Conservation (phyloP, 2,329 filamentous ascomycete genomes). For the Helotiales sp. region DNA sequence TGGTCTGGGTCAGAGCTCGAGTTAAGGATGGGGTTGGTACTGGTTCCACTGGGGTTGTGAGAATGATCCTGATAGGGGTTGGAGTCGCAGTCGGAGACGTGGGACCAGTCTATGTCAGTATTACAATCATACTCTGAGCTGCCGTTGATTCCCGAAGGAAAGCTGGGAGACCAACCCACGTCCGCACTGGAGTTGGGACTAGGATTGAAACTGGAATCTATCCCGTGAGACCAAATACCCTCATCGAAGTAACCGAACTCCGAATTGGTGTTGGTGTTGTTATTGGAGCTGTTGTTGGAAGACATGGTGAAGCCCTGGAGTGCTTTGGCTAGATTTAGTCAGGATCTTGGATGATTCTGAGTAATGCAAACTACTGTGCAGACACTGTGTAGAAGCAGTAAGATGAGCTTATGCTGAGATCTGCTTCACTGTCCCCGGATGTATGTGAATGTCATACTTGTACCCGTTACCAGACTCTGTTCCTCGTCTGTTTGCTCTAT, state of each 20-base stretch:
- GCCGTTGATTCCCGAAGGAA: too few relatives aligned
- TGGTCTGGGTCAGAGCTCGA: not conserved
- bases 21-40: not conserved
- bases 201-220: too few relatives aligned
- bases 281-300: not conserved
- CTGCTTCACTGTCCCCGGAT: not conserved
- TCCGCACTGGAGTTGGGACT: too few relatives aligned
- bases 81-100: too few relatives aligned
- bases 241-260: not conserved
- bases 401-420: too few relatives aligned
- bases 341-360: too few relatives aligned
- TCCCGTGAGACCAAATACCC: not conserved
- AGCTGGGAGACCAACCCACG: too few relatives aligned
- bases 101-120: too few relatives aligned
- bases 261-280: not conserved
- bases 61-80: not conserved
- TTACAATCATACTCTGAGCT: too few relatives aligned
- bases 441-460: not conserved
- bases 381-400: too few relatives aligned
- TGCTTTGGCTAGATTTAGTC: not conserved
- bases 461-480: not conserved
- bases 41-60: not conserved
- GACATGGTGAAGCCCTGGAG: not conserved
- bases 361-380: too few relatives aligned
- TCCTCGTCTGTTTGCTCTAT: not conserved